Percentiles rank a stretch among this genome's conserved stretches.
Evolutionary conservation across 1,284 basidiomycete genomes (phyloP).

Genomic region (Caloboletus firmus): DNA sequence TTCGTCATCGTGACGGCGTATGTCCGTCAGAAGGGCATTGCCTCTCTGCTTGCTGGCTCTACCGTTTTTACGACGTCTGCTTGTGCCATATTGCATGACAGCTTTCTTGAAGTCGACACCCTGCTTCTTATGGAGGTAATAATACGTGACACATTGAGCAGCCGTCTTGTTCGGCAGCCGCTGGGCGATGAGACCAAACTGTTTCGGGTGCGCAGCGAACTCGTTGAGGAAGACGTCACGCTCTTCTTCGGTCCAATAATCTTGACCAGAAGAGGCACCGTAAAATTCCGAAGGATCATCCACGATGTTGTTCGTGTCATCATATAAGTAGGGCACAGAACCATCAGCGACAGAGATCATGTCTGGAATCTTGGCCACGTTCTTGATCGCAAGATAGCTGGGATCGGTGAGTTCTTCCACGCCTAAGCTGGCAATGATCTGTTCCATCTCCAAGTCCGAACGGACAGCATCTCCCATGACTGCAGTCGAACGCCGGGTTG

Average conservation of each 20-base stretch:
- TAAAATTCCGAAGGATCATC: constrained; percentile 81
- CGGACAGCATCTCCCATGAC: constrained; percentile 86
- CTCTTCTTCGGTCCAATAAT: constrained; percentile 89
- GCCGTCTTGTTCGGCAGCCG: constrained; percentile 84
- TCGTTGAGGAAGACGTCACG: constrained; percentile 77
- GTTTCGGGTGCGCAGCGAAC: constrained; percentile 87
- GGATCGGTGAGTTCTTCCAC: constrained; percentile 93
- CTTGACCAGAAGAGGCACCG: constrained; percentile 64
- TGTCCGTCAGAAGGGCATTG: constrained; percentile 77
- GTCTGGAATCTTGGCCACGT: constrained; percentile 90
- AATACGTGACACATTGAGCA: constrained; percentile 89
- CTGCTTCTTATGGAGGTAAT: constrained; percentile 93
- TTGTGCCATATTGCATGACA: constrained; percentile 62
- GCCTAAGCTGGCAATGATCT: constrained; percentile 91
- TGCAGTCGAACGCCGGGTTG: constrained; percentile 73
- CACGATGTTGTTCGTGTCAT: constrained; percentile 85
- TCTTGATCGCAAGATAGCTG: constrained; percentile 80
- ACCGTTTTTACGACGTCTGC: constrained; percentile 60
- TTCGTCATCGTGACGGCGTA: constrained; percentile 72
- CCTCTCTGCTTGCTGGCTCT: constrained; percentile 70
- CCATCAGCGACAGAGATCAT: constrained; percentile 78
- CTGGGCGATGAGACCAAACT: constrained; percentile 88
- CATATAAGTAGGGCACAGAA: constrained; percentile 62
- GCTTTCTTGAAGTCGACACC: constrained; percentile 82
- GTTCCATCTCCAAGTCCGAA: constrained; percentile 96